Evolutionary conservation across 75 land plant species (phyloP).

Genomic region (Azolla pinnata): DNA sequence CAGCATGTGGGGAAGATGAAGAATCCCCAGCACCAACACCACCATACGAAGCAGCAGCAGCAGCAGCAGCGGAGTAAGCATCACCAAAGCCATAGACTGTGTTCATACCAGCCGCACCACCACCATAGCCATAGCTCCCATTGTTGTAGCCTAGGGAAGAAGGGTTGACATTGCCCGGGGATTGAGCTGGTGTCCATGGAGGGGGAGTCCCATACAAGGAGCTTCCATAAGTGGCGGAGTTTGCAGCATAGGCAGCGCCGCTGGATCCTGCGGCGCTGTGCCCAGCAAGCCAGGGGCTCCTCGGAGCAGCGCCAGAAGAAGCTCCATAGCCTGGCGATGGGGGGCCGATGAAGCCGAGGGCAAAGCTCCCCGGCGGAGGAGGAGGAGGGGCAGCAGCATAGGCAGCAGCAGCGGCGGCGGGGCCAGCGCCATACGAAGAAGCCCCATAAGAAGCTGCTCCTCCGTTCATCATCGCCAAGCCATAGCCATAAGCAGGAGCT

Average conservation of each 20-base stretch:
- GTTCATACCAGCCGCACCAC: slow-evolving; percentile 16
- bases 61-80: slow-evolving; percentile 28
- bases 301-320: neutral
- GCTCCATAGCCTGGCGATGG: slow-evolving; percentile 7
- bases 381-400: slow-evolving; percentile 4
- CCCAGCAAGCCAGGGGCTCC: slow-evolving; percentile 8
- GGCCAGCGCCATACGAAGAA: slow-evolving; percentile 10
- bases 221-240: slow-evolving; percentile 10
- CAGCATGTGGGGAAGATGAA: slow-evolving; percentile 6
- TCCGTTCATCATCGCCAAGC: slow-evolving; percentile 16
- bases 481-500: slow-evolving; percentile 13
- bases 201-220: too few relatives aligned
- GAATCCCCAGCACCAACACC: slow-evolving; percentile 8
- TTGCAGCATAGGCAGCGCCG: slow-evolving; percentile 17
- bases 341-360: slow-evolving; percentile 22
- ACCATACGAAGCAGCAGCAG: slow-evolving; percentile 19
- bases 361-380: slow-evolving; percentile 26
- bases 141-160: neutral
- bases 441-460: too few relatives aligned
- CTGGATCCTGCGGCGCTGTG: slow-evolving; percentile 20
- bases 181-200: too few relatives aligned
- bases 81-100: slow-evolving; percentile 30
- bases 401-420: slow-evolving; percentile 16
- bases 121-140: slow-evolving; percentile 16
- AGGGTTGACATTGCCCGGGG: slow-evolving; percentile 10